phyloP scores from a whole-genome alignment of 1,139 yeast genomes.

The Yamadazyma kanchanaburiensis region DNA sequence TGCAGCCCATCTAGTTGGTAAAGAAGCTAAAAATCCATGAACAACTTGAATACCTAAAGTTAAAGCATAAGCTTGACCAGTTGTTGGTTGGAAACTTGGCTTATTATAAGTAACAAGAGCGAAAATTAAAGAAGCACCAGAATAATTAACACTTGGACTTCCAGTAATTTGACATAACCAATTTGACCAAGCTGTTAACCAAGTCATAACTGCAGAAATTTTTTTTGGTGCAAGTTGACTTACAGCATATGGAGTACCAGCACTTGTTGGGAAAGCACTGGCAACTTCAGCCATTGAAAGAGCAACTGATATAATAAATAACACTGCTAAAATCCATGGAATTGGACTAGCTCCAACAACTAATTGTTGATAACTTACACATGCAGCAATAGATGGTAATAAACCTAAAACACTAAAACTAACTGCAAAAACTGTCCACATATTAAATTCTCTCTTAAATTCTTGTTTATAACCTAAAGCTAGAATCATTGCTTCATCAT shows the following conservation, averaged over 20 bases:
- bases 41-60: slow-evolving; percentile 49
- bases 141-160: slow-evolving; percentile 62
- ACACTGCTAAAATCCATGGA: slow-evolving; percentile 52
- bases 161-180: slow-evolving; percentile 41
- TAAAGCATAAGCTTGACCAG: slow-evolving; percentile 50
- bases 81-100: slow-evolving; percentile 36
- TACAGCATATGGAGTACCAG: slow-evolving; percentile 50
- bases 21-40: slow-evolving; percentile 49
- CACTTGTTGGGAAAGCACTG: slow-evolving; percentile 45
- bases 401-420: slow-evolving; percentile 72
- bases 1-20: slow-evolving; percentile 57
- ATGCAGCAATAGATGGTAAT: slow-evolving; percentile 66
- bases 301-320: slow-evolving; percentile 50
- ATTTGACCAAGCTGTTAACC: slow-evolving; percentile 61
- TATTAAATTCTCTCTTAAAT: slow-evolving; percentile 63
- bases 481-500: slow-evolving; percentile 55
- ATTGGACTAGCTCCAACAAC: slow-evolving; percentile 53
- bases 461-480: slow-evolving; percentile 75
- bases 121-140: slow-evolving; percentile 59
- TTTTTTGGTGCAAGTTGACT: slow-evolving; percentile 52
- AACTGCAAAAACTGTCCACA: slow-evolving; percentile 62
- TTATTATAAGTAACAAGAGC: slow-evolving; percentile 44
- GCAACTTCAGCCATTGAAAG: slow-evolving; percentile 47
- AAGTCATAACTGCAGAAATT: slow-evolving; percentile 52
- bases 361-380: slow-evolving; percentile 50